A percentile compares a stretch with the other conserved stretches of the same genome.
Evolutionary conservation across 1,139 yeast genomes (phyloP).

Genomic region (Hemisphaericaspora xylanilytica): DNA sequence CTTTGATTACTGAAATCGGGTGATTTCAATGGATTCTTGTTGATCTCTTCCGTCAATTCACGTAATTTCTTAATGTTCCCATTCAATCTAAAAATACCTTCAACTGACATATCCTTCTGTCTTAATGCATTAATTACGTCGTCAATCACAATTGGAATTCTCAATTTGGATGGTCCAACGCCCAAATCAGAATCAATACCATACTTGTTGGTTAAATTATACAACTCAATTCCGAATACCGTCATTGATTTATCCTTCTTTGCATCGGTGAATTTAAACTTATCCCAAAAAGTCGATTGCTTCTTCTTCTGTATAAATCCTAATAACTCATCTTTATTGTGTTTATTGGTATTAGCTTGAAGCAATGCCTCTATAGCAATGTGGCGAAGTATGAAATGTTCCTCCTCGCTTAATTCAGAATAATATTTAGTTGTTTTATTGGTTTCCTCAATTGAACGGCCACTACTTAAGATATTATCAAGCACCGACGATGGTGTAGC

Average conservation of each 20-base stretch:
- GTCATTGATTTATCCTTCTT: conserved; percentile 27
- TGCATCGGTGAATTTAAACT: conserved; percentile 41
- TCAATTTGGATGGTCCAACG: conserved; percentile 75
- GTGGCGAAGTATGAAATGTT: conserved; percentile 63
- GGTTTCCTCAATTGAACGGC: conserved; percentile 6
- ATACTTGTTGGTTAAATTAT: conserved; percentile 64
- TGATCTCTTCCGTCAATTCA: conserved; percentile 72
- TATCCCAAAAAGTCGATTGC: conserved; percentile 73
- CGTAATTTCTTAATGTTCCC: conserved; percentile 88
- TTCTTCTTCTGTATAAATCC: conserved; percentile 57
- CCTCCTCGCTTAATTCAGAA: conserved; percentile 65
- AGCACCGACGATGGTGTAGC: conserved; percentile 14
- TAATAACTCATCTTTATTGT: conserved; percentile 50
- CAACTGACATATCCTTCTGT: conserved; percentile 93
- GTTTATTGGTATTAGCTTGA: conserved; percentile 32
- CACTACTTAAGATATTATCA: conserved; percentile 13
- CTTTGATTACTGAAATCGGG: conserved; percentile 76
- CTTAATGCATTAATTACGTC: conserved; percentile 81
- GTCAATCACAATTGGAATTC: conserved; percentile 84
- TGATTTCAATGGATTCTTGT: conserved; percentile 66
- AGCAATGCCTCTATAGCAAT: conserved; percentile 65
- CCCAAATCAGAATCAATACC: conserved; percentile 89
- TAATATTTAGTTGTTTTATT: conserved; percentile 47
- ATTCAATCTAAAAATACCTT: conserved; percentile 93
- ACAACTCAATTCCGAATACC: conserved; percentile 82